Evolutionary conservation across 495 filamentous ascomycete genomes (phyloP).

Genomic region (Pseudoneurospora amorphoporcata): DNA sequence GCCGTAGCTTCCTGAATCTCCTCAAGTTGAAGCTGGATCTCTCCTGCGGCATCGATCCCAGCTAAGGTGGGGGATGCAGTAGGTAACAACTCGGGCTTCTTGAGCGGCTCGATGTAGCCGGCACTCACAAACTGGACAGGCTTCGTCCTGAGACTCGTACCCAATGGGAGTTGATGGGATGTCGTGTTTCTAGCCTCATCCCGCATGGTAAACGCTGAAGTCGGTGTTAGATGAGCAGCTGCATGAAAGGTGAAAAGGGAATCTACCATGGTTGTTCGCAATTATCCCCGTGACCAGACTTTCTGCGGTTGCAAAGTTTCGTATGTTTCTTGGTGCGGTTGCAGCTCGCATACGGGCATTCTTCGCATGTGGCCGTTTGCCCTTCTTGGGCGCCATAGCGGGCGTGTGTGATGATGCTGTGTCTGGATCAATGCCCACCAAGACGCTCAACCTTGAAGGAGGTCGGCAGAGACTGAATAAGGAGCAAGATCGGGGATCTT

Average conservation of each 20-base stretch:
- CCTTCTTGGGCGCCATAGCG: constrained; percentile 11
- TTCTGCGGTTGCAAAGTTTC: constrained; percentile 1
- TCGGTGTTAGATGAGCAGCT: not conserved
- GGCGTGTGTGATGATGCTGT: not conserved
- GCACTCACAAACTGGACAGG: constrained; percentile 69
- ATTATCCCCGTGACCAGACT: not conserved
- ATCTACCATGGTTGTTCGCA: constrained; percentile 7
- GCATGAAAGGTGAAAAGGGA: not conserved
- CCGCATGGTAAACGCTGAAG: constrained; percentile 48
- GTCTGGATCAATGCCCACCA: not conserved
- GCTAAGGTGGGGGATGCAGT: not conserved
- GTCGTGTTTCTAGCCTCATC: constrained; percentile 74
- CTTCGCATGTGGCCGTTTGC: constrained; percentile 11
- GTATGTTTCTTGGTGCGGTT: not conserved
- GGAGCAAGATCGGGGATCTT: not conserved
- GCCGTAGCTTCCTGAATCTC: not conserved
- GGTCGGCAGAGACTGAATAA: not conserved
- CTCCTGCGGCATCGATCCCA: not conserved
- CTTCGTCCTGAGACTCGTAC: constrained; percentile 34
- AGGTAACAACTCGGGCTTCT: constrained; percentile 8
- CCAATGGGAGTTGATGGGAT: constrained; percentile 38
- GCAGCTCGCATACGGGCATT: constrained; percentile 1
- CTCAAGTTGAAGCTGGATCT: not conserved
- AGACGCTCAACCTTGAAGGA: not conserved
- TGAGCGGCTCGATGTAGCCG: constrained; percentile 45